phyloP scores from a whole-genome alignment of 108 stramenopile species.

The Cyclotella baltica region DNA sequence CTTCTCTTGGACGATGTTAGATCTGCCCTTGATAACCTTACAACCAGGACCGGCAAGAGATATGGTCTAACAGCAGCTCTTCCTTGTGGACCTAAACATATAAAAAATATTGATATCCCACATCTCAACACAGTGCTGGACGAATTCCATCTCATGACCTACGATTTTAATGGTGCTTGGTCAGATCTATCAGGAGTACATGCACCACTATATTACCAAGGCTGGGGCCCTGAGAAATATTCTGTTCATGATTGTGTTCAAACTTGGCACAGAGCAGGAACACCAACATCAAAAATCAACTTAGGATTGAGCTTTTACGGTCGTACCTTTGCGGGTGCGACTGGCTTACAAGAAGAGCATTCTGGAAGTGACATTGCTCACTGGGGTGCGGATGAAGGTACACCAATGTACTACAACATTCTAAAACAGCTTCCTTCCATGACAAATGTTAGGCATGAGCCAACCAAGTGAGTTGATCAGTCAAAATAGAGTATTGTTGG shows the following conservation, averaged over 20 bases:
- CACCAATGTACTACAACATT: conserved; percentile 59
- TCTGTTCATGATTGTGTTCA: conserved; percentile 42
- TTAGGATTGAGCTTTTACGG: conserved; percentile 57
- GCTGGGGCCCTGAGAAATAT: conserved; percentile 46
- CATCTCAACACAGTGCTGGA: conserved; percentile 39
- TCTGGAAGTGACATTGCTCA: conserved; percentile 27
- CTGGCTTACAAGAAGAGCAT: conserved; percentile 46
- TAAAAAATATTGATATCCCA: conserved; percentile 49
- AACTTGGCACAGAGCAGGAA: conserved; percentile 42
- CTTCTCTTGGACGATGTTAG: conserved; percentile 53
- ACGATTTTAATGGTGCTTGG: conserved; percentile 56
- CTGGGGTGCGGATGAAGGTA: conserved; percentile 51
- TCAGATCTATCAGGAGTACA: conserved; percentile 35
- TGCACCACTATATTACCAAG: conserved; percentile 54
- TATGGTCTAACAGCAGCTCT: conserved; percentile 57
- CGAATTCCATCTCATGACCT: conserved; percentile 44
- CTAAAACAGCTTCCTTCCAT: conserved; percentile 37
- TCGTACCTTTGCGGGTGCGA: conserved; percentile 41
- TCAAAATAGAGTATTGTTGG: not conserved
- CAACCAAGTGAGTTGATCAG: conserved; percentile 17
- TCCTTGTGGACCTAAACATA: conserved; percentile 50
- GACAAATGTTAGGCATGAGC: conserved; percentile 34
- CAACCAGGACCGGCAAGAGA: conserved; percentile 37
- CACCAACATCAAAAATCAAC: conserved; percentile 17
- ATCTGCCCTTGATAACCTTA: conserved; percentile 38